Evolutionary conservation across 805 yeast species (phyloP), one percentile per base, ranked within the genome.

Genomic region (Candida railenensis): DNA sequence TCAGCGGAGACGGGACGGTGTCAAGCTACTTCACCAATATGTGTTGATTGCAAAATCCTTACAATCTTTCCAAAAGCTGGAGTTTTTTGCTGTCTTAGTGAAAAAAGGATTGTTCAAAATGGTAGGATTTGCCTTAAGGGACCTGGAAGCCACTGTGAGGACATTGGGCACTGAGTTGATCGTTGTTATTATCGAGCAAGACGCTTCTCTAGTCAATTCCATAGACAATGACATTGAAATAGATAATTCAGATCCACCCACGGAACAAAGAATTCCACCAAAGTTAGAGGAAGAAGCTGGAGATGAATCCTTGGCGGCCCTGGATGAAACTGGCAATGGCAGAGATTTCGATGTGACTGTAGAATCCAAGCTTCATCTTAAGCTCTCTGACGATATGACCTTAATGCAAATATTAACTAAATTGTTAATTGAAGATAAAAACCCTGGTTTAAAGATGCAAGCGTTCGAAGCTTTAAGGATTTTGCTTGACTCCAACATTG

Each of bases 131-230:
- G 92, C 96, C 0, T 73, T 92, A 44, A 69, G 72, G 21, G 84
- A 81, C 53, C 61, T 66, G 1, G 65, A 65, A 1, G 62, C 70
- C 34, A 70, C 72, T 3, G 74, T 81, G 8, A 71, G 92, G 46
- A 81, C 83, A 2, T 59, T 87, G 19, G 95, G 96, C 0, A 83
- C 94, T 0, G 97, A 92, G 58, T 66, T 89, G 7, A 77, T 91
- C 14, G 86, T 87, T 7, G 73, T 89, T 1, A 83, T 90, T 3
- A 84, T 91, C 21, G 97, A 91, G 48, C 92, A 87, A 54, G 96
- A 90, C 57, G 83, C 87, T 8, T 63, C 82, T 14, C 63, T 87
- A 36, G 81, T 88, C 33, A 74, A 68, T 53, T 58, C 70, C 1
- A 57, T 63, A 9, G 64, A 63, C 39, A 55, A 58, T 45, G 66